These are phyloP conservation scores for Pharus latifolius DNA, from an alignment of 176 grass and related monocot genomes.

Conservation along the genomic window DNA sequence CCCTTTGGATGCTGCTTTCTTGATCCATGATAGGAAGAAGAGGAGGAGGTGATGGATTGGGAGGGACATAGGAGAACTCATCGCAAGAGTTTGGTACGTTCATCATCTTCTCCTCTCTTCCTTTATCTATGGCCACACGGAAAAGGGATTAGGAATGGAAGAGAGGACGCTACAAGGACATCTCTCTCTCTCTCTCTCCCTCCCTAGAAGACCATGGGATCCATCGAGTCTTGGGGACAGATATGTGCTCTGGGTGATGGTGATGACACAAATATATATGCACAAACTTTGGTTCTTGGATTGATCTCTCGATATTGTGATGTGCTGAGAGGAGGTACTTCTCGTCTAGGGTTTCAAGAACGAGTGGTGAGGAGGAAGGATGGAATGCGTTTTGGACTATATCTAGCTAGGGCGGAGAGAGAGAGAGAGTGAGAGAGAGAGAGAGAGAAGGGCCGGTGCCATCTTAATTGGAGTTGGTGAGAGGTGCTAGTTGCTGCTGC, in stretches of 20 bases:
- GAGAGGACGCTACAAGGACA: constrained; percentile 38
- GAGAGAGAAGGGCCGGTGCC: too few species aligned
- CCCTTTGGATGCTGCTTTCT: constrained; percentile 30
- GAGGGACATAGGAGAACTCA: constrained; percentile 30
- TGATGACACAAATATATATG: constrained; percentile 24
- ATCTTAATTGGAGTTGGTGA: constrained; percentile 61
- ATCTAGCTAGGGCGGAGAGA: background rate
- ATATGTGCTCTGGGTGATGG: background rate
- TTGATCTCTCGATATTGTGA: background rate
- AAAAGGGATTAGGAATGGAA: constrained; percentile 28
- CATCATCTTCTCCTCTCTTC: constrained; percentile 30
- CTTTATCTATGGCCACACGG: constrained; percentile 15
- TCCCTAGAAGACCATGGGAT: background rate
- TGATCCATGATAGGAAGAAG: constrained; percentile 45
- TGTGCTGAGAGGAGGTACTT: background rate
- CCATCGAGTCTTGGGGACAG: background rate
- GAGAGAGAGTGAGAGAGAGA: background rate
- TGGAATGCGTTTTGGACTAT: constrained; percentile 21
- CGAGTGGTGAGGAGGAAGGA: constrained; percentile 15
- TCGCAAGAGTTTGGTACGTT: constrained; percentile 30
- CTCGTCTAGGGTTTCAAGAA: constrained; percentile 42
- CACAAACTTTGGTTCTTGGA: background rate
- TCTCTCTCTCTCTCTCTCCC: background rate
- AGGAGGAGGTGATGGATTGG: background rate
- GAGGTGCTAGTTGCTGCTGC: constrained; percentile 20